Evolutionary conservation across 129 eudicot genomes (phyloP).

Genomic region (Helianthus tuberosus): DNA sequence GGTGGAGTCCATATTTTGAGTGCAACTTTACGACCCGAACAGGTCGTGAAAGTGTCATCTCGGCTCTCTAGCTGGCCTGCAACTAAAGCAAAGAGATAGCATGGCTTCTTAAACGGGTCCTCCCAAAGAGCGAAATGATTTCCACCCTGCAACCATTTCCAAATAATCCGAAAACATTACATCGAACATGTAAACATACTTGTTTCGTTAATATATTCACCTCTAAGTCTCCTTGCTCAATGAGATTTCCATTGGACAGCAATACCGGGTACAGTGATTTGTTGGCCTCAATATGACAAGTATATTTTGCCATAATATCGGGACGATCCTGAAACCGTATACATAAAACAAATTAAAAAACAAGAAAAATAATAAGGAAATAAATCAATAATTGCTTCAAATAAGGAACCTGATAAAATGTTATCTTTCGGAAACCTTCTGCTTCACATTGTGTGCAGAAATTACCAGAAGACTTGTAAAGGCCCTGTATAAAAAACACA

Average conservation of each 20-base stretch:
- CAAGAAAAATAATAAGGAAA: conserved; percentile 1
- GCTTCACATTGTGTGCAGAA: conserved; percentile 99
- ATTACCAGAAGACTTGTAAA: conserved; percentile 93
- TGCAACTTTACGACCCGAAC: conserved; percentile 78
- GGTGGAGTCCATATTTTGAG: conserved; percentile 87
- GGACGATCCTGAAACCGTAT: conserved; percentile 79
- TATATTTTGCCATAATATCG: conserved; percentile 94
- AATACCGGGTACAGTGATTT: conserved; percentile 83
- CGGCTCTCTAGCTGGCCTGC: conserved; percentile 91
- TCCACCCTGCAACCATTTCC: conserved; percentile 60
- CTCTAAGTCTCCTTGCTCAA: conserved; percentile 91
- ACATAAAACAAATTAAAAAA: conserved; percentile 3
- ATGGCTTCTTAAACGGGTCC: conserved; percentile 90
- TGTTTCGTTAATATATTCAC: conserved; percentile 30
- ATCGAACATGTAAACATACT: too few relatives aligned
- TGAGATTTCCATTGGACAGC: conserved; percentile 88
- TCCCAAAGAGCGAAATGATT: conserved; percentile 92
- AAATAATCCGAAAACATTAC: too few relatives aligned
- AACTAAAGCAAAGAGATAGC: conserved; percentile 95
- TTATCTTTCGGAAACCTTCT: conserved; percentile 94
- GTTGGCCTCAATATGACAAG: conserved; percentile 94
- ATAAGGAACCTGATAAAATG: conserved; percentile 78
- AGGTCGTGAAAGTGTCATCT: conserved; percentile 79
- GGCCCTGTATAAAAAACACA: conserved; percentile 63
- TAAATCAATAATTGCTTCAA: not conserved